Base-by-base conservation (phyloP, 192 early-diverging fungal genomes). In the Lobulomyces angularis region DNA sequence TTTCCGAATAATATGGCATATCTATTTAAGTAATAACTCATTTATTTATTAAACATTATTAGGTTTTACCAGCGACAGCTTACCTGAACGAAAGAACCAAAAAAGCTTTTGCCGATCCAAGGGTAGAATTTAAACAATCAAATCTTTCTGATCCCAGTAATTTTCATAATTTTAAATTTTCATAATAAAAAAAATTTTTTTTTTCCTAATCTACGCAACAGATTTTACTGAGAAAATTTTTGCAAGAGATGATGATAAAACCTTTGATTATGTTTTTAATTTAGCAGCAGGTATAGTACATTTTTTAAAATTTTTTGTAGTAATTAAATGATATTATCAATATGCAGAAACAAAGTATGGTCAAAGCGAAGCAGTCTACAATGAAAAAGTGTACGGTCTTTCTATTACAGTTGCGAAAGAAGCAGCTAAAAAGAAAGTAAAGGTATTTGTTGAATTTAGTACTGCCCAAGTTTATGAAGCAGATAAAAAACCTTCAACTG, bases 191-290 rank as follows among this genome's bases (percentile, higher is more conserved):
- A 47, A 26, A 27, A 24, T 58, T 22, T 9, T 40, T n/a, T 44
- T n/a, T 56, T 32, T 12, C 31, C 31, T n/a, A 32, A 51, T 33
- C 24, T 9, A 29, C 12, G 18, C 6, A 8, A 29, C 43, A 88
- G 86, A 69, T 24, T 69, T 79, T 5, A 66, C 82, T 14, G 77
- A 77, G 46, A 74, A 77, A 45, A 77, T 71, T 19, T 92, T 86
- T 58, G 65, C 65, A 9, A 61, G 67, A 25, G 66, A 73, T 21
- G 79, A 86, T 47, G 77, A 71, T 3, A 53, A 52, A 1, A 49
- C 62, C 25, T 97, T 80, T 62, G 92, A 97, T 63, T 88, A 82
- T 52, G 92, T 97, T 8, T 76, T 95, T 64, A 90, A 97, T 61
- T 71, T 86, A 51, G 92, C 89, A n/a, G 79, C 79, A 14, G 78